Conservation (phyloP, 352 stramenopile genomes). For the Lagenidium giganteum region DNA sequence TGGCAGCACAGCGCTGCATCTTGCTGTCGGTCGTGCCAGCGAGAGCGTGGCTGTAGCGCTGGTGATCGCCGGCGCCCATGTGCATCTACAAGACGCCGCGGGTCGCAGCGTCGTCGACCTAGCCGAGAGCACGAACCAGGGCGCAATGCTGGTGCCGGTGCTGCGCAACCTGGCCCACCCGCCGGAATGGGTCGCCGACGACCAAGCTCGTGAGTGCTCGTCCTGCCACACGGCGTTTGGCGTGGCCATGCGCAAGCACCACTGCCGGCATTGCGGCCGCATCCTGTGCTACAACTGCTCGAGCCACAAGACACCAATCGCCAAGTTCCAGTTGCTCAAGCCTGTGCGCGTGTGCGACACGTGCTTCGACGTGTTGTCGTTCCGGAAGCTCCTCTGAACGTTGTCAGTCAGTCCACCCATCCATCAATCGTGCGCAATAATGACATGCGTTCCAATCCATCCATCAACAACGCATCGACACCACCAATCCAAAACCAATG, state of each 20-base stretch:
- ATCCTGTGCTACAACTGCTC: slow-evolving; percentile 76
- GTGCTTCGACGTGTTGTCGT: slow-evolving; percentile 71
- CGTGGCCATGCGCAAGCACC: slow-evolving; percentile 67
- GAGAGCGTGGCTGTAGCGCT: slow-evolving; percentile 57
- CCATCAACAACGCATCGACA: too few species aligned
- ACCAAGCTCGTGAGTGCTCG: slow-evolving; percentile 52
- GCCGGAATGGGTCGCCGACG: slow-evolving; percentile 48
- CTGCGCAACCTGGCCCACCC: slow-evolving; percentile 52
- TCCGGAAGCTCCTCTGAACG: slow-evolving; percentile 48
- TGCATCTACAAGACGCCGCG: slow-evolving; percentile 61
- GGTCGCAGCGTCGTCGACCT: slow-evolving; percentile 70
- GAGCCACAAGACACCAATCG: slow-evolving; percentile 62
- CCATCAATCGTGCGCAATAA: too few species aligned
- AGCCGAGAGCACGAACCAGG: slow-evolving; percentile 65
- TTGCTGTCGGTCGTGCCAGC: slow-evolving; percentile 57
- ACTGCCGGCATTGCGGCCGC: slow-evolving; percentile 68
- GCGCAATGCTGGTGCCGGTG: slow-evolving; percentile 63
- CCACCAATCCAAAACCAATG: too few species aligned
- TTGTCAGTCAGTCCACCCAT: too few species aligned
- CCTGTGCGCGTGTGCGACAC: slow-evolving; percentile 60
- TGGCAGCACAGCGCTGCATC: slow-evolving; percentile 63
- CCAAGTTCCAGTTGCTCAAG: slow-evolving; percentile 63
- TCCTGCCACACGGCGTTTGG: slow-evolving; percentile 55
- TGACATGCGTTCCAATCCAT: too few species aligned
- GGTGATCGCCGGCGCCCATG: slow-evolving; percentile 51